Evolutionary conservation across 305 asterid genomes (phyloP).

Genomic region (Solanum hybrid): DNA sequence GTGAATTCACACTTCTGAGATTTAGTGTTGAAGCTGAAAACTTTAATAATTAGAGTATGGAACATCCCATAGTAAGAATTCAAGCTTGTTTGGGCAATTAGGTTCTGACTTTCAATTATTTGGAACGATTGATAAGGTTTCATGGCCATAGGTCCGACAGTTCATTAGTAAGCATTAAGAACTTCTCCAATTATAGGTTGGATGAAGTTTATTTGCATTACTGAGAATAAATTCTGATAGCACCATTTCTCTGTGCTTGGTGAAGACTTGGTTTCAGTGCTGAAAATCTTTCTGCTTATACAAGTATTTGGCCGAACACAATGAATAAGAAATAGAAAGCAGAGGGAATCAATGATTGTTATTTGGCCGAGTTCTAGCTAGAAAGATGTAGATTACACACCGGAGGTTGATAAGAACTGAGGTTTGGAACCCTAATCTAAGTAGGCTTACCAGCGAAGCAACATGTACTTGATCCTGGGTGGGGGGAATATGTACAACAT

Average conservation of each 20-base stretch:
- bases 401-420: neutral
- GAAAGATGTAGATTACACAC: neutral
- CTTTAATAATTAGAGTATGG: neutral
- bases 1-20: neutral
- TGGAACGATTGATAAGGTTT: neutral
- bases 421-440: neutral
- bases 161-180: neutral
- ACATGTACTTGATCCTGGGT: neutral
- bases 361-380: neutral
- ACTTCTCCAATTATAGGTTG: neutral
- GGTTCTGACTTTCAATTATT: neutral
- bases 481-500: neutral
- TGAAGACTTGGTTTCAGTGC: neutral
- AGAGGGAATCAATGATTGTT: neutral
- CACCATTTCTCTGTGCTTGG: neutral
- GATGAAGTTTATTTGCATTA: neutral
- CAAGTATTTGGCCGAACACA: neutral
- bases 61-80: neutral
- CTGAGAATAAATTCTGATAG: neutral
- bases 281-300: neutral
- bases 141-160: neutral
- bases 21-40: neutral
- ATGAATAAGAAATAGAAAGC: neutral
- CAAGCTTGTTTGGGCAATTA: neutral
- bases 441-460: neutral